These are phyloP conservation scores for Fusarium begoniae DNA, from an alignment of 2,329 filamentous ascomycete species.

Conservation along the genomic window DNA sequence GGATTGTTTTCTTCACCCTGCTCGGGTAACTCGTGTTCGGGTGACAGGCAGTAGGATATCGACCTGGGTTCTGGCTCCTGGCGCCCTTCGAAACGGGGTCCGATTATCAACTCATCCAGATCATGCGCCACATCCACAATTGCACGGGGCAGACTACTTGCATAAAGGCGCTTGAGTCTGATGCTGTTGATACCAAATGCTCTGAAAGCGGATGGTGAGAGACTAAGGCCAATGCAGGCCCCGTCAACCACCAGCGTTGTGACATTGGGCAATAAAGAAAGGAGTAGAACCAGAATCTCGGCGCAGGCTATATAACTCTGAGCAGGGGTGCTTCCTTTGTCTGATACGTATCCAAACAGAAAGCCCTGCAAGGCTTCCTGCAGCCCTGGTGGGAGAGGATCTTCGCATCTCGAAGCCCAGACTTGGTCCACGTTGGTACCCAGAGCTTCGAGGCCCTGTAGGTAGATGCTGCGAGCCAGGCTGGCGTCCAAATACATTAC, in stretches of 20 bases:
- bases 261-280: not conserved
- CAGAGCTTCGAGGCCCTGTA: not conserved
- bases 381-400: not conserved
- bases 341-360: not conserved
- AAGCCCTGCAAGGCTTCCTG: not conserved
- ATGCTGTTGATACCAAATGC: not conserved
- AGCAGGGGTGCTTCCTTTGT: not conserved
- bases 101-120: no score
- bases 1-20: no score
- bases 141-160: no score
- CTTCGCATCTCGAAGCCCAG: not conserved
- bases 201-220: not conserved
- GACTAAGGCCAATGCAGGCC: accelerated
- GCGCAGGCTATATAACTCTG: not conserved
- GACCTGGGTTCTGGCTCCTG: no score
- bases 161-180: not conserved
- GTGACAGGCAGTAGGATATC: no score
- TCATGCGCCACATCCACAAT: no score
- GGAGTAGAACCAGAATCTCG: not conserved
- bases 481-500: not conserved
- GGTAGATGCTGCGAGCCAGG: not conserved
- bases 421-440: not conserved
- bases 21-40: no score
- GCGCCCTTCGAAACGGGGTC: no score
- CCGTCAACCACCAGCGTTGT: not conserved